Evolutionary conservation across 2,329 filamentous ascomycete genomes (phyloP).

Genomic region (Nectriaceae sp.): DNA sequence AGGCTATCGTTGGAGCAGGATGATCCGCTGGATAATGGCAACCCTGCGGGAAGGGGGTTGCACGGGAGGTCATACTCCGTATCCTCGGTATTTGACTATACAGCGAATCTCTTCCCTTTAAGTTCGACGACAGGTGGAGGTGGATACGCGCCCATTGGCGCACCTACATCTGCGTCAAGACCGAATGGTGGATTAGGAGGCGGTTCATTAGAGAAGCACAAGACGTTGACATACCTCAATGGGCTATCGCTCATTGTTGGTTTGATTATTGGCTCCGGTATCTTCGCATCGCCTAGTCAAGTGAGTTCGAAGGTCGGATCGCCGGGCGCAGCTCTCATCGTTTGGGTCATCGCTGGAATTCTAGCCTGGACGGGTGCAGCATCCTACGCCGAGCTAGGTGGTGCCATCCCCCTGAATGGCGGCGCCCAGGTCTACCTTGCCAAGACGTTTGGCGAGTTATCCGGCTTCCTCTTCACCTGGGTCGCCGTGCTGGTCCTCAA

Average conservation of each 20-base stretch:
- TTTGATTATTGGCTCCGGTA: slow-evolving; percentile 92
- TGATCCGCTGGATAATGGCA: slow-evolving; percentile 68
- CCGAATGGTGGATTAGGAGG: slow-evolving; percentile 60
- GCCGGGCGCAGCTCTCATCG: slow-evolving; percentile 83
- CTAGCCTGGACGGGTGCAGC: slow-evolving; percentile 95
- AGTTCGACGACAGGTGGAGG: slow-evolving; percentile 73
- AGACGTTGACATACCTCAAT: slow-evolving; percentile 93
- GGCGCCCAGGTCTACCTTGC: slow-evolving; percentile 91
- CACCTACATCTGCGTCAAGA: slow-evolving; percentile 60
- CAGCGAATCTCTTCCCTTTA: slow-evolving; percentile 88
- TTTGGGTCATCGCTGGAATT: slow-evolving; percentile 89
- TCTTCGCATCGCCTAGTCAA: slow-evolving; percentile 92
- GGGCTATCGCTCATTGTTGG: slow-evolving; percentile 89
- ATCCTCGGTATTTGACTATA: slow-evolving; percentile 93
- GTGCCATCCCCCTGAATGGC: slow-evolving; percentile 93
- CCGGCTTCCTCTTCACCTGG: slow-evolving; percentile 96
- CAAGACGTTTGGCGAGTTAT: slow-evolving; percentile 94
- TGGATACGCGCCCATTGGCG: slow-evolving; percentile 84
- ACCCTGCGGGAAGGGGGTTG: slow-evolving; percentile 45
- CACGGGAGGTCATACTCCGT: slow-evolving; percentile 76
- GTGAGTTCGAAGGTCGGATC: slow-evolving; percentile 92
- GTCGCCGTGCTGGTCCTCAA: slow-evolving; percentile 92
- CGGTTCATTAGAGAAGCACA: slow-evolving; percentile 89
- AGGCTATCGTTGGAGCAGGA: slow-evolving; percentile 82
- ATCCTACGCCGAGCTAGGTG: slow-evolving; percentile 93